Base-by-base conservation (phyloP, 371 early-diverging fungal species). In the Synchytrium microbalum region DNA sequence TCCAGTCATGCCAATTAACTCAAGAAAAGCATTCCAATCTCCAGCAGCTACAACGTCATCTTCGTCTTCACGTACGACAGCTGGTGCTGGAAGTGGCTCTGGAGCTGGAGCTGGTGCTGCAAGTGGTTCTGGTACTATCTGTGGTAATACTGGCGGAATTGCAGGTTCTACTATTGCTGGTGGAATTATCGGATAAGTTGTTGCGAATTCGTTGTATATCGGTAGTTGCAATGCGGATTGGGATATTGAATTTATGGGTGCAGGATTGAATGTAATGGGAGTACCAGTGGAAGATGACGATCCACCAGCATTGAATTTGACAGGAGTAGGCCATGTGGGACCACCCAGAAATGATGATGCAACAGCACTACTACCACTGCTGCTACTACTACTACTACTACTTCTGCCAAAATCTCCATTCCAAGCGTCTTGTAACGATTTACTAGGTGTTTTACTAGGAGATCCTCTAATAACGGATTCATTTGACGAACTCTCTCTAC, bases 1-100 rank as follows among this genome's bases (percentile, higher is more conserved):
- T 0, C 95, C 96, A 5, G 87, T 81, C 77, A 95, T 85, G 3
- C 96, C 96, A 59, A 95, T 81, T 2, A 92, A 86, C 64, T 92
- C 95, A 51, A 95, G 71, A 29, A 93, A 79, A 10, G 89, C 91
- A 59, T 91, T 90, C 29, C 87, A 75, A 33, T 88, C 91, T 32
- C 88, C 92, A 31, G 75, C 78, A 26, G 79, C 79, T 56, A 71
- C 63, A 38, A 68, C 58, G 51, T 73, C 67, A 32, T 67, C 66
- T 59, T 70, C 64, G 1, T 64, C 67, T 51, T 69, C 65, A 10
- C 19, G 10, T 19, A 56, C 19, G 19, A 56, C 57, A 56, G 57
- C 57, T 10, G 57, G 57, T 5, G 10, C 57, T 56, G 27, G 10
- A 16, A 27, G 29, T 10, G 27, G 27, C 5, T 56, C 10, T 19